Evolutionary conservation across 345 rosid species (phyloP), one percentile per base, ranked within the genome.

Genomic region (Microcos paniculata): DNA sequence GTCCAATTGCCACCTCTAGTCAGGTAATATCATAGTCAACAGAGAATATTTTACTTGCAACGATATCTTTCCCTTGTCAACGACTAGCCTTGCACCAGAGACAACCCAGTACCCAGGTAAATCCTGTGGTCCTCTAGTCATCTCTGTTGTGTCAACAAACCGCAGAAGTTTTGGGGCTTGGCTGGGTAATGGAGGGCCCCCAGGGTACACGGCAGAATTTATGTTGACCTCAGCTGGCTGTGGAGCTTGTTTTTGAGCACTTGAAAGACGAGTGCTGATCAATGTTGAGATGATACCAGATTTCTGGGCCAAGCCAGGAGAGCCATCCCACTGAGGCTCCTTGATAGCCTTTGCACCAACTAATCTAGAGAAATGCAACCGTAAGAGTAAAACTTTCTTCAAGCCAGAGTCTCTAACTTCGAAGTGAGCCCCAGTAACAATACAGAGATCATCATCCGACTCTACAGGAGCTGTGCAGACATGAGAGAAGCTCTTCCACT

Each of bases 61-160:
- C 55, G 97, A 96, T 80, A 96, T 93, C 84, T 85, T 90, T 70
- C 98, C 99, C 77, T 88, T 93, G 85, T 93, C 99, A 8, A 92
- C 98, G 19, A 84, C 74, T 23, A 96, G 82, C 71, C 89, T 91
- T 66, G 98, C 99, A 63, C 99, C 99, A 0, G 99, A 92, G 12
- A 93, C 95, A 66, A 90, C 91, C 98, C 99, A 96, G 80, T 96
- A 96, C 18, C 99, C 99, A 0, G 99, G 99, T 78, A 85, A 80
- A 77, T 96, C 94, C 58, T 93, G 94, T 1, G 98, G 97, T 51
- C 99, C 99, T 77, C 99, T 88, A 0, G 89, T 74, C 97, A 96
- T 92, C 86, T 96, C 99, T 14, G 94, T 88, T 18, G 95, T 88
- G 82, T 96, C 98, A 4, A 93, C 98, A 61, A 90, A 87, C 84